A percentile compares a stretch with the other conserved stretches of the same genome.
Evolutionary conservation across 1,284 basidiomycete species (phyloP).

Genomic region (Sporisorium reilianum): DNA sequence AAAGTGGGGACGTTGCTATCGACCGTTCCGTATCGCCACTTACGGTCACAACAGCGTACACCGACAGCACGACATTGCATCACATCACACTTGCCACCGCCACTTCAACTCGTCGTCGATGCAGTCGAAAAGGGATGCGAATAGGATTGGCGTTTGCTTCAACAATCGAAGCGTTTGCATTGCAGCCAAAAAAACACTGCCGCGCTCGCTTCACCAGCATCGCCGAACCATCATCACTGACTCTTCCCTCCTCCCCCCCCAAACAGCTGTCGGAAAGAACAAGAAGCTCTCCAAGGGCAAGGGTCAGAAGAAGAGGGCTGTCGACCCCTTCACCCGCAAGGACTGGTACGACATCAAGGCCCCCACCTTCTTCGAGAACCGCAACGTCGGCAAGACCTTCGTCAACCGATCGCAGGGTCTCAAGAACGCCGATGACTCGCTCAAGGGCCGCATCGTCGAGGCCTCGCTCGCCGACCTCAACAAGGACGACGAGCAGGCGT

Average conservation of each 20-base stretch:
- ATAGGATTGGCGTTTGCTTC: slow-evolving; percentile 17
- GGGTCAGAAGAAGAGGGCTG: slow-evolving; percentile 98
- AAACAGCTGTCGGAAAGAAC: slow-evolving; percentile 77
- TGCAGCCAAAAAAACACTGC: neutral
- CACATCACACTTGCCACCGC: neutral
- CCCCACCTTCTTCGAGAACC: slow-evolving; percentile 95
- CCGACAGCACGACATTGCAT: neutral
- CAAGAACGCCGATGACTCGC: slow-evolving; percentile 98
- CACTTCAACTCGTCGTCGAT: neutral
- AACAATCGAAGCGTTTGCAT: neutral
- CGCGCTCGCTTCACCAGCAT: neutral
- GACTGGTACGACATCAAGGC: slow-evolving; percentile 99
- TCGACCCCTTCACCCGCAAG: slow-evolving; percentile 99
- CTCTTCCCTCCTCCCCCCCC: neutral
- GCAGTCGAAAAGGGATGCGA: slow-evolving; percentile 12
- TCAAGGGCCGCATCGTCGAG: slow-evolving; percentile 97
- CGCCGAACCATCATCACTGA: slow-evolving; percentile 11
- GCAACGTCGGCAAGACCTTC: slow-evolving; percentile 98
- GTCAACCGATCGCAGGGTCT: slow-evolving; percentile 98
- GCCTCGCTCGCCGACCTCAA: slow-evolving; percentile 97
- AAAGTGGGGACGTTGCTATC: too few species aligned
- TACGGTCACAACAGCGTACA: too few species aligned
- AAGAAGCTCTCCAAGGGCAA: slow-evolving; percentile 99
- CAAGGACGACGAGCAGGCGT: slow-evolving; percentile 99
- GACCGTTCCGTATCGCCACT: neutral